These are phyloP conservation scores for Pyrus betulifolia DNA, from an alignment of 306 rosid genomes.

Conservation along the genomic window DNA sequence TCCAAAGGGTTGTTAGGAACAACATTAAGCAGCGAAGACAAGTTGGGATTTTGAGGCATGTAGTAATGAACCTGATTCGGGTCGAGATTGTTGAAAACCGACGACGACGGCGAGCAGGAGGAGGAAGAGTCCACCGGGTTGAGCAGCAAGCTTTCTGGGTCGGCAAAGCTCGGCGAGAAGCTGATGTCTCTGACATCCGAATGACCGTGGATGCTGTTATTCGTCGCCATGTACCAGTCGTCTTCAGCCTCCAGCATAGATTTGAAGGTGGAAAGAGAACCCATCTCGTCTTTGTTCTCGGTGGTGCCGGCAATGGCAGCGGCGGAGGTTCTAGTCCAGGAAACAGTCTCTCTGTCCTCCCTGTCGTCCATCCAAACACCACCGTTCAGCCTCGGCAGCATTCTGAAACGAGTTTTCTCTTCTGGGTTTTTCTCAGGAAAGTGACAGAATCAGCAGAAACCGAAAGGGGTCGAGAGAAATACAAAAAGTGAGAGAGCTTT, in stretches of 20 bases:
- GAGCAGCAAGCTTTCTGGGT: conserved; percentile 22
- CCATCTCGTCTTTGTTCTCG: conserved; percentile 29
- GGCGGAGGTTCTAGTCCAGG: conserved; percentile 43
- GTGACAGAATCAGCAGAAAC: not conserved
- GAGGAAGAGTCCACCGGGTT: conserved; percentile 57
- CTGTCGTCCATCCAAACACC: conserved; percentile 42
- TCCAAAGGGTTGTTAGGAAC: conserved; percentile 35
- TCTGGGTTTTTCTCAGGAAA: not conserved
- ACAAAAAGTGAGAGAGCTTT: not conserved
- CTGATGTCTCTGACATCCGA: conserved; percentile 26
- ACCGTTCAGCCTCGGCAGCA: conserved; percentile 40
- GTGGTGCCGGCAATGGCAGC: conserved; percentile 15
- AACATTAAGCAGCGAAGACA: conserved; percentile 41
- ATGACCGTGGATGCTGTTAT: conserved; percentile 23
- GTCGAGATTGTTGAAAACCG: conserved; percentile 43
- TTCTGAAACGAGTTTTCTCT: not conserved
- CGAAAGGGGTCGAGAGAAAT: not conserved
- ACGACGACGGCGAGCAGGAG: conserved; percentile 52
- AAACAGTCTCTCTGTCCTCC: conserved; percentile 37
- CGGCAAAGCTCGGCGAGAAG: conserved; percentile 30
- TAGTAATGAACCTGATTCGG: conserved; percentile 52
- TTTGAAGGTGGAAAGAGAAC: conserved; percentile 56
- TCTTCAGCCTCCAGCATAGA: conserved; percentile 55
- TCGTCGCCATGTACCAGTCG: conserved; percentile 49
- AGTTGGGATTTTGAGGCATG: conserved; percentile 46